Evolutionary conservation across 129 eudicot genomes (phyloP).

Genomic region (Mikania micrantha): DNA sequence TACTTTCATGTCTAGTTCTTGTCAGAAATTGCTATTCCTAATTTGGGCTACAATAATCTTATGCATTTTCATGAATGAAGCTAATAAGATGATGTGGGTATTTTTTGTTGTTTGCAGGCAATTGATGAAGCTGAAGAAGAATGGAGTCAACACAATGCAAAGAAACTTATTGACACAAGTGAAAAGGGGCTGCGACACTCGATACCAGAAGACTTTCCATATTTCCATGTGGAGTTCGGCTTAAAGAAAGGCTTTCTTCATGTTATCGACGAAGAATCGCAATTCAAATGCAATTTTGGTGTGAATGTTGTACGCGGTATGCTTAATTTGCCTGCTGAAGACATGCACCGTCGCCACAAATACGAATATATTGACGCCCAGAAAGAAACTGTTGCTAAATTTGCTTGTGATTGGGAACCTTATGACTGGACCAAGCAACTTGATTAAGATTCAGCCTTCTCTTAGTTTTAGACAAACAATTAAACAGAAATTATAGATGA

Average conservation of each 20-base stretch:
- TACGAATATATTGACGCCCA: slow-evolving; percentile 57
- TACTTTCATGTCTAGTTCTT: too few species aligned
- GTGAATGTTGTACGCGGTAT: slow-evolving; percentile 80
- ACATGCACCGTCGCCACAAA: slow-evolving; percentile 71
- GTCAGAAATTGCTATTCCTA: not conserved
- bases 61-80: not conserved
- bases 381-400: slow-evolving; percentile 56
- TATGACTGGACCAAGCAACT: slow-evolving; percentile 96
- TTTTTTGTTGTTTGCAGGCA: slow-evolving; percentile 52
- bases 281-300: slow-evolving; percentile 69
- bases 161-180: slow-evolving; percentile 89
- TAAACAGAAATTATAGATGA: too few species aligned
- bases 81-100: not conserved
- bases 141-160: slow-evolving; percentile 94
- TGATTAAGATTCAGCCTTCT: slow-evolving; percentile 16
- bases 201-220: slow-evolving; percentile 83
- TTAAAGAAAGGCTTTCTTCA: slow-evolving; percentile 80
- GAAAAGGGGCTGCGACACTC: slow-evolving; percentile 71
- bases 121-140: slow-evolving; percentile 96
- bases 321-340: slow-evolving; percentile 66
- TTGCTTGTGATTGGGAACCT: slow-evolving; percentile 66
- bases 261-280: slow-evolving; percentile 76
- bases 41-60: not conserved
- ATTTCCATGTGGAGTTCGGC: slow-evolving; percentile 91
- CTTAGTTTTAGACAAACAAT: not conserved